Evolutionary conservation across 1,139 yeast species (phyloP).

Genomic region (Meyerozyma sp.): DNA sequence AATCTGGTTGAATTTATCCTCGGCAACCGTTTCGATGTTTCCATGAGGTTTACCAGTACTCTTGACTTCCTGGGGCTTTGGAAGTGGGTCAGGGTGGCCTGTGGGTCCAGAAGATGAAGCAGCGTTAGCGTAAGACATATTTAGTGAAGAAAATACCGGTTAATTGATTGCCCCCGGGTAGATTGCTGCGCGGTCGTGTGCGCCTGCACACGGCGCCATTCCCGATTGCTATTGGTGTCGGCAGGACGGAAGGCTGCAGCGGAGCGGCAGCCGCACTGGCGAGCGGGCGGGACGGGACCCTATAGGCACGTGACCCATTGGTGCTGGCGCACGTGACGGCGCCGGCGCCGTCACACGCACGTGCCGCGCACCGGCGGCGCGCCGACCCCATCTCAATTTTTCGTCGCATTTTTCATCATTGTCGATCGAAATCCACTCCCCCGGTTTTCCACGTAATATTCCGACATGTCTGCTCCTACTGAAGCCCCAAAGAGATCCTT

Average conservation of each 20-base stretch:
- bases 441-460: constrained; percentile 89
- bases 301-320: too few species aligned
- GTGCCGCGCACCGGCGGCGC: constrained; percentile 1
- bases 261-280: too few species aligned
- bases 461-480: constrained; percentile 78
- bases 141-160: background rate
- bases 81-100: constrained; percentile 16
- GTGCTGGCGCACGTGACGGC: too few species aligned
- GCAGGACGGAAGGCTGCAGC: too few species aligned
- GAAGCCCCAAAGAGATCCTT: constrained; percentile 61
- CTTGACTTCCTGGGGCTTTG: constrained; percentile 21
- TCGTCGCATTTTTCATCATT: constrained; percentile 10
- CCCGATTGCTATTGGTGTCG: too few species aligned
- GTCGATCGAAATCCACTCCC: constrained; percentile 89
- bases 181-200: constrained; percentile 3
- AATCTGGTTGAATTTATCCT: constrained; percentile 24
- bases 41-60: constrained; percentile 20
- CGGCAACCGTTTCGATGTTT: constrained; percentile 20
- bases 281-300: too few species aligned
- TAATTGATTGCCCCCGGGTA: background rate
- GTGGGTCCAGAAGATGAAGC: constrained; percentile 35
- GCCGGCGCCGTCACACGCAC: background rate
- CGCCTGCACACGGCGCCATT: background rate
- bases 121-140: constrained; percentile 31
- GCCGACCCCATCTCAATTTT: constrained; percentile 7